Conservation (phyloP, 148 eudicot genomes). For the Chenopodium suecicum region DNA sequence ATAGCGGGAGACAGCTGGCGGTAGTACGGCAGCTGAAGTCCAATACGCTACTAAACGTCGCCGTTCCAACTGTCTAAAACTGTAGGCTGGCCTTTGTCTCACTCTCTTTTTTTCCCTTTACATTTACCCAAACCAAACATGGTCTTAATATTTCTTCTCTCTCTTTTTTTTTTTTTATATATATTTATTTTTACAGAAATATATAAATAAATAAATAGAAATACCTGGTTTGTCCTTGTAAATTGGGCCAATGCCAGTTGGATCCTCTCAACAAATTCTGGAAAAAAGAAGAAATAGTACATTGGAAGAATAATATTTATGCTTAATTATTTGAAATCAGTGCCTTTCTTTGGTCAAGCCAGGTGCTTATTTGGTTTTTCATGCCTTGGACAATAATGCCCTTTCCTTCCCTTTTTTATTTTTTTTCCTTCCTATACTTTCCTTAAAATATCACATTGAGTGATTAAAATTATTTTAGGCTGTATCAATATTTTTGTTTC, state of each 20-base stretch:
- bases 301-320: slow-evolving; percentile 6
- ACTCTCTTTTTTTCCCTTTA: neutral
- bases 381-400: slow-evolving; percentile 17
- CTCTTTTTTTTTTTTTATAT: neutral
- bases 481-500: too few species aligned
- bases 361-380: slow-evolving; percentile 8
- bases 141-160: neutral
- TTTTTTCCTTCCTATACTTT: neutral
- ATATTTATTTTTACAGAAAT: too few species aligned
- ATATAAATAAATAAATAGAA: too few species aligned
- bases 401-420: neutral
- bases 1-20: slow-evolving; percentile 44
- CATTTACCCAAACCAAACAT: neutral
- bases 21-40: slow-evolving; percentile 28
- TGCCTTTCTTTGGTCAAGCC: slow-evolving; percentile 22
- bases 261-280: slow-evolving; percentile 15
- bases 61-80: slow-evolving; percentile 29
- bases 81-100: slow-evolving; percentile 9
- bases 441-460: too few species aligned
- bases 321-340: neutral
- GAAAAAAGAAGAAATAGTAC: neutral
- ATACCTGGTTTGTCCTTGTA: slow-evolving; percentile 23
- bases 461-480: too few species aligned
- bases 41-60: slow-evolving; percentile 47
- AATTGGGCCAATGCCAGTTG: slow-evolving; percentile 30